Evolutionary conservation across 2,329 filamentous ascomycete genomes (phyloP).

Genomic region (Setomelanomma holmii): DNA sequence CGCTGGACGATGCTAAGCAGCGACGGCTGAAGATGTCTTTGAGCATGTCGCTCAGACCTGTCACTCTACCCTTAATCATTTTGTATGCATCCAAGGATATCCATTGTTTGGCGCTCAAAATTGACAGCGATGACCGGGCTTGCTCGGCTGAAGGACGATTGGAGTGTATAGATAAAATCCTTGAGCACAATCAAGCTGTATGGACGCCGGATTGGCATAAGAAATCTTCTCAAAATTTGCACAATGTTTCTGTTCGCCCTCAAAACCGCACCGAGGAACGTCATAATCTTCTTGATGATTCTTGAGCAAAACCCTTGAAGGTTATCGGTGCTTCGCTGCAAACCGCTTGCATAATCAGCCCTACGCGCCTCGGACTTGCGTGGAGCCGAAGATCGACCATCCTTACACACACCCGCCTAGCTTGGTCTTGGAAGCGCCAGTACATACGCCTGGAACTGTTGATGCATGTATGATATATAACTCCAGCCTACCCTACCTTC

Average conservation of each 20-base stretch:
- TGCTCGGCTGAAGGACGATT: too few relatives aligned
- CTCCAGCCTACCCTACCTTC: background rate
- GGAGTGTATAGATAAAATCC: too few relatives aligned
- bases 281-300: too few relatives aligned
- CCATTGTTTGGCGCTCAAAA: constrained; percentile 2
- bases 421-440: background rate
- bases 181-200: too few relatives aligned
- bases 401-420: background rate
- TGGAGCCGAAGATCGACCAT: constrained; percentile 11
- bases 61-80: constrained; percentile 1
- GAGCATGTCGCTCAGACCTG: background rate
- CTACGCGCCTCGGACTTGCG: constrained; percentile 5
- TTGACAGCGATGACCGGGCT: background rate
- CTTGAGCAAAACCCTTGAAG: too few relatives aligned
- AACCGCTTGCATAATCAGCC: constrained; percentile 3
- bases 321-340: background rate
- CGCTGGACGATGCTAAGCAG: background rate
- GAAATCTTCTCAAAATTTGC: too few relatives aligned
- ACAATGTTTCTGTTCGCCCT: too few relatives aligned
- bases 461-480: background rate
- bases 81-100: constrained; percentile 2
- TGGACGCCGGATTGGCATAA: too few relatives aligned
- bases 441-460: background rate
- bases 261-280: too few relatives aligned
- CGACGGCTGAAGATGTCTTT: background rate